Base-by-base conservation (phyloP, 2,329 filamentous ascomycete genomes). In the Cryphonectria parasitica region DNA sequence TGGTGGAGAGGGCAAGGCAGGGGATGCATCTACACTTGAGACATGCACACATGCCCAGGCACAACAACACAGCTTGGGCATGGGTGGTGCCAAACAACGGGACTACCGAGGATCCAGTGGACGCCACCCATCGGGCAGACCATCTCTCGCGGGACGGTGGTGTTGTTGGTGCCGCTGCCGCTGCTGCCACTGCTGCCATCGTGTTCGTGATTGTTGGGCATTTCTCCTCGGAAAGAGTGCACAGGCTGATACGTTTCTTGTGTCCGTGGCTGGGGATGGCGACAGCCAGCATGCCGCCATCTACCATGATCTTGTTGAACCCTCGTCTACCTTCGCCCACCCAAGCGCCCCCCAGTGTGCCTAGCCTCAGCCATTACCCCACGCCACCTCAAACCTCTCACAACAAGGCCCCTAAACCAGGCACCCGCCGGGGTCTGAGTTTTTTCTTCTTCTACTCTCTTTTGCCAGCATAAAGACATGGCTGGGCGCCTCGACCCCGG, bases 171-270 rank as follows among this genome's bases (percentile, higher is more conserved):
- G 22, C 7, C 7, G 45, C 1, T 49, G 22, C 2, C 22, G 43
- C 3, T 60, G 41, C 61, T 61, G 43, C 3, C 49, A 34, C 61
- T 61, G 43, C 56, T 25, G 39, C 34, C 34, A 1, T n/a, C 15
- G 19, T 19, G 34, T 52, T 45, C 19, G n/a, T 66, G 62, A 31
- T 58, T n/a, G 19, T n/a, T 28, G 41, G 41, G 36, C 36, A 39
- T 25, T 31, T 5, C n/a, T 49, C 58, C 54, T 8, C 19, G 54
- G 28, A 19, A 19, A 49, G 19, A 49, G 45, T 49, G 22, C 8
- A 36, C 58, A 66, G 67, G 67, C 67, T 71, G 69, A 71, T 67
- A 69, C 62, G 66, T 63, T 71, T 54, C 66, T 49, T 17, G 19
- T 25, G 34, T 34, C 17, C 39, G 25, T 34, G 19, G 34, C 31